These are phyloP conservation scores for Aspergillus incahuasiensis DNA, from an alignment of 495 filamentous ascomycete genomes.

Conservation along the genomic window DNA sequence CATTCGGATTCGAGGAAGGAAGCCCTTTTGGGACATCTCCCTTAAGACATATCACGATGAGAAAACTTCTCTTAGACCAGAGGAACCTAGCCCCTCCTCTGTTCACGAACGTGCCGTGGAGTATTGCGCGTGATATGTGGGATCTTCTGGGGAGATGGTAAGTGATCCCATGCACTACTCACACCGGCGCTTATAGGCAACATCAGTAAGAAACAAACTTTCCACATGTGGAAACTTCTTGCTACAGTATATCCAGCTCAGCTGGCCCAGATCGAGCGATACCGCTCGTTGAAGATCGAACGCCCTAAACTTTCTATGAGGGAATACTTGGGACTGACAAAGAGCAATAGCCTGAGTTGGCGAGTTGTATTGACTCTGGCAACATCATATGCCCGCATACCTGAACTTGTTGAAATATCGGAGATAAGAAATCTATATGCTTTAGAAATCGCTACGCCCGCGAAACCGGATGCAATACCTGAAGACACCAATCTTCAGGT, in stretches of 20 bases:
- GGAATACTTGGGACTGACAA: slow-evolving; percentile 32
- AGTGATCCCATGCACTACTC: neutral
- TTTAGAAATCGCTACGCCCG: slow-evolving; percentile 27
- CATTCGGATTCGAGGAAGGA: slow-evolving; percentile 20
- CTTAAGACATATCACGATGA: slow-evolving; percentile 32
- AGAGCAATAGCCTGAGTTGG: slow-evolving; percentile 29
- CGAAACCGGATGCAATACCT: neutral
- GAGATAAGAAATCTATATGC: slow-evolving; percentile 35
- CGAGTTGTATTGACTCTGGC: slow-evolving; percentile 27
- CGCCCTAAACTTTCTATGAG: slow-evolving; percentile 22
- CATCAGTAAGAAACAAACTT: slow-evolving; percentile 32
- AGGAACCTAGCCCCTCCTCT: slow-evolving; percentile 22
- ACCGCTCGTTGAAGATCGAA: slow-evolving; percentile 23
- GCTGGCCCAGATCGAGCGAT: slow-evolving; percentile 21
- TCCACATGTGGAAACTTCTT: slow-evolving; percentile 43
- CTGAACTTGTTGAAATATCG: slow-evolving; percentile 33
- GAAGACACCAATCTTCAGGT: slow-evolving; percentile 3
- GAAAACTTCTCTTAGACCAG: slow-evolving; percentile 28
- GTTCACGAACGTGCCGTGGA: slow-evolving; percentile 35
- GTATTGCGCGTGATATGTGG: slow-evolving; percentile 37
- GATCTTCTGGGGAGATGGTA: slow-evolving; percentile 31
- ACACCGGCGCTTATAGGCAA: slow-evolving; percentile 7
- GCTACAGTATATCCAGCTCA: slow-evolving; percentile 29
- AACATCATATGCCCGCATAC: slow-evolving; percentile 18
- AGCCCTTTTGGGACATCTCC: slow-evolving; percentile 25